These are phyloP conservation scores for Quercus glauca DNA, from an alignment of 306 rosid genomes.

Conservation along the genomic window DNA sequence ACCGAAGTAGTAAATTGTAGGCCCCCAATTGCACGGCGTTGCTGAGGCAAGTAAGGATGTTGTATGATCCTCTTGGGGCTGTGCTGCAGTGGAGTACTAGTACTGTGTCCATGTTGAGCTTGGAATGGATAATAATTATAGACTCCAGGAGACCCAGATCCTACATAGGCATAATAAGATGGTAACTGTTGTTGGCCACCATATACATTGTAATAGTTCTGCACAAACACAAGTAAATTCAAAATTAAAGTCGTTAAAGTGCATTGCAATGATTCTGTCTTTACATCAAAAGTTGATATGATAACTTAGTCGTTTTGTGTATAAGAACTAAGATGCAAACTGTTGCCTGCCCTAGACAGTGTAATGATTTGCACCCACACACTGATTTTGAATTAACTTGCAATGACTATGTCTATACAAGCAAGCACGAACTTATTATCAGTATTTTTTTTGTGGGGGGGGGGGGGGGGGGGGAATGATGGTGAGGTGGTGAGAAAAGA, in stretches of 20 bases:
- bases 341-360: not conserved
- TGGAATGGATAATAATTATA: conserved; percentile 15
- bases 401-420: not conserved
- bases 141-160: conserved; percentile 15
- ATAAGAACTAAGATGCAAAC: not conserved
- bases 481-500: too few relatives aligned
- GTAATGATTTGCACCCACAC: not conserved
- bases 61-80: conserved; percentile 34
- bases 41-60: conserved; percentile 16
- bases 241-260: not conserved
- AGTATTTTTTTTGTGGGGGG: too few relatives aligned
- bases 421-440: not conserved
- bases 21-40: conserved; percentile 17
- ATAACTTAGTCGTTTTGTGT: not conserved
- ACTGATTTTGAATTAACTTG: not conserved
- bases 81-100: not conserved
- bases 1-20: conserved; percentile 34
- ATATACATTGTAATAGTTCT: conserved; percentile 48
- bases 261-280: not conserved
- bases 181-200: conserved; percentile 49
- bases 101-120: not conserved
- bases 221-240: conserved; percentile 7
- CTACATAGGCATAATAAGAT: conserved; percentile 23
- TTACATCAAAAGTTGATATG: not conserved
- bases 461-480: fast-evolving